Conservation (phyloP, 2,329 filamentous ascomycete genomes). For the Xylogone sp. region DNA sequence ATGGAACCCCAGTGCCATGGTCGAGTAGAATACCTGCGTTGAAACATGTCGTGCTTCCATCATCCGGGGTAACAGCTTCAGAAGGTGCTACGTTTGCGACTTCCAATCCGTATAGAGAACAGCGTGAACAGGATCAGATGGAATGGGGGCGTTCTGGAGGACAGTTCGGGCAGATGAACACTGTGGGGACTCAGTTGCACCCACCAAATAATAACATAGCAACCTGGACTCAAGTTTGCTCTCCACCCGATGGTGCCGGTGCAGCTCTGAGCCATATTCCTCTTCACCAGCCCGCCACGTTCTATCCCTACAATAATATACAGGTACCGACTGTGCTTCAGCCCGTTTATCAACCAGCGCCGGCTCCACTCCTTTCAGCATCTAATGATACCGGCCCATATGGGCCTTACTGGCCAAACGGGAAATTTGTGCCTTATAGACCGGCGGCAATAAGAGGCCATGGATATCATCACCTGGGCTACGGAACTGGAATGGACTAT, state of each 20-base stretch:
- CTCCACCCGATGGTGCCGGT: constrained; percentile 14
- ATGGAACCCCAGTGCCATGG: constrained; percentile 74
- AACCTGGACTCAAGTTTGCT: constrained; percentile 18
- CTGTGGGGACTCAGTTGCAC: constrained; percentile 12
- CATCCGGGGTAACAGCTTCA: constrained; percentile 28
- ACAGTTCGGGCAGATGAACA: constrained; percentile 7
- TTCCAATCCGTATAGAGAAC: not conserved
- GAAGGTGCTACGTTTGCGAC: not conserved
- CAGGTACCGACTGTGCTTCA: constrained; percentile 56
- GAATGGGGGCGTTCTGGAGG: not conserved
- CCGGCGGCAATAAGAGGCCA: constrained; percentile 54
- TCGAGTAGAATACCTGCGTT: constrained; percentile 69
- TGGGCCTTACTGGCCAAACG: constrained; percentile 61
- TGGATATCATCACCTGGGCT: constrained; percentile 29
- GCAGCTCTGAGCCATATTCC: constrained; percentile 20
- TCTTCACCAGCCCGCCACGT: constrained; percentile 18
- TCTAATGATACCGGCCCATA: constrained; percentile 53
- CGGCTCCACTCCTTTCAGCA: constrained; percentile 48
- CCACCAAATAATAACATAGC: not conserved
- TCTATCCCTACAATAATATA: constrained; percentile 34
- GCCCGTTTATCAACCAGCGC: constrained; percentile 51
- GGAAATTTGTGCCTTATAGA: constrained; percentile 49
- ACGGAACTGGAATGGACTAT: not conserved
- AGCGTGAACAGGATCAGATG: not conserved
- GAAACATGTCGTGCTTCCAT: constrained; percentile 78